Percentiles rank a stretch among this genome's conserved stretches.
These are phyloP conservation scores for Lophiostoma macrostomum DNA, from an alignment of 495 filamentous ascomycete genomes.

Conservation along the genomic window DNA sequence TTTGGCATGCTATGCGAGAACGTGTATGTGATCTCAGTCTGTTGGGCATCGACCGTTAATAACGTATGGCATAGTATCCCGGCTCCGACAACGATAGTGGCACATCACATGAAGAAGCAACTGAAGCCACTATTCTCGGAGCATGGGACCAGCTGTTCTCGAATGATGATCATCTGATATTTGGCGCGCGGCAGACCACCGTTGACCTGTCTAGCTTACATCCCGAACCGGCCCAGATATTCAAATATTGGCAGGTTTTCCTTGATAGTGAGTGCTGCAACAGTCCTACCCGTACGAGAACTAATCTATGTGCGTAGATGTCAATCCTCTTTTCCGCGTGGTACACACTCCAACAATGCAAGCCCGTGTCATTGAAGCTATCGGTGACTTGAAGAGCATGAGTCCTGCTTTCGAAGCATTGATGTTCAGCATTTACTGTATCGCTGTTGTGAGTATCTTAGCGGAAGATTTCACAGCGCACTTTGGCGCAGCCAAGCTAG, in stretches of 20 bases:
- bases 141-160: slow-evolving; percentile 46
- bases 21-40: slow-evolving; percentile 39
- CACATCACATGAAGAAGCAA: slow-evolving; percentile 39
- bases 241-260: slow-evolving; percentile 39
- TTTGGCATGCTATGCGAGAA: slow-evolving; percentile 52
- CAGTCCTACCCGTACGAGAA: too few species aligned
- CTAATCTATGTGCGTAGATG: too few species aligned
- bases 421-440: slow-evolving; percentile 59
- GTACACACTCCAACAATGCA: slow-evolving; percentile 35
- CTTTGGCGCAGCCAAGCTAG: slow-evolving; percentile 47
- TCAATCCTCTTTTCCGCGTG: slow-evolving; percentile 36
- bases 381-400: slow-evolving; percentile 35
- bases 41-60: slow-evolving; percentile 10
- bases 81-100: slow-evolving; percentile 35
- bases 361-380: slow-evolving; percentile 42
- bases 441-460: slow-evolving; percentile 47
- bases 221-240: slow-evolving; percentile 45
- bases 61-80: slow-evolving; percentile 22
- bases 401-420: slow-evolving; percentile 44
- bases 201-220: slow-evolving; percentile 51
- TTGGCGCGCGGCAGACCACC: slow-evolving; percentile 44
- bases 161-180: slow-evolving; percentile 48
- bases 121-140: slow-evolving; percentile 41
- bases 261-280: too few species aligned
- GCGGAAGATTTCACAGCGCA: slow-evolving; percentile 44